A percentile compares a stretch with the other conserved stretches of the same genome.
Evolutionary conservation across 164 flowering plant genomes (phyloP).

Genomic region (Vitis rupestris): DNA sequence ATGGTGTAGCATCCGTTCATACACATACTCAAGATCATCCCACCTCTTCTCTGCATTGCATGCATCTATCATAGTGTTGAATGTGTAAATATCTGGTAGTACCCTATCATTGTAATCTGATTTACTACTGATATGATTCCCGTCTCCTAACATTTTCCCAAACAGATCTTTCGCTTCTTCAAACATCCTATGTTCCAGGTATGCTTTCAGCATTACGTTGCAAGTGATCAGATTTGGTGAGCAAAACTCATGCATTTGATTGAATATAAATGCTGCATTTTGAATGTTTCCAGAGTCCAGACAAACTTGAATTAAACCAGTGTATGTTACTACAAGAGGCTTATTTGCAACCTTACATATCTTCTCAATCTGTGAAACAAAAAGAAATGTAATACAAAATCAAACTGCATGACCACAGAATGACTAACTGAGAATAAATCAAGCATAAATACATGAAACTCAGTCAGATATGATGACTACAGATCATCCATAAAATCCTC

Average conservation of each 20-base stretch:
- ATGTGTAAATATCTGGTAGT: slow-evolving; percentile 67
- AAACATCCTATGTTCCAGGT: slow-evolving; percentile 54
- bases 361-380: slow-evolving; percentile 69
- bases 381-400: not conserved
- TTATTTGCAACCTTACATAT: slow-evolving; percentile 86
- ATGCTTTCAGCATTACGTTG: slow-evolving; percentile 88
- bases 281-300: slow-evolving; percentile 59
- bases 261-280: slow-evolving; percentile 55
- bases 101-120: slow-evolving; percentile 42
- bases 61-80: slow-evolving; percentile 78
- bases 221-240: slow-evolving; percentile 82
- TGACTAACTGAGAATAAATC: too few species aligned
- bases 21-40: slow-evolving; percentile 71
- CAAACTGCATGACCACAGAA: not conserved
- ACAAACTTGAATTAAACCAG: slow-evolving; percentile 92
- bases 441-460: too few species aligned
- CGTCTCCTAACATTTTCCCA: slow-evolving; percentile 44
- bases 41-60: slow-evolving; percentile 52
- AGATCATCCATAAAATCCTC: too few species aligned
- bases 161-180: slow-evolving; percentile 70
- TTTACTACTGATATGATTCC: slow-evolving; percentile 21
- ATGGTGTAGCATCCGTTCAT: slow-evolving; percentile 56
- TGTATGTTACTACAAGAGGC: slow-evolving; percentile 90
- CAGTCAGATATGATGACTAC: too few species aligned
- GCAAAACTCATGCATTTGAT: slow-evolving; percentile 69